Evolutionary conservation across 345 rosid species (phyloP).

Genomic region (Adansonia digitata): DNA sequence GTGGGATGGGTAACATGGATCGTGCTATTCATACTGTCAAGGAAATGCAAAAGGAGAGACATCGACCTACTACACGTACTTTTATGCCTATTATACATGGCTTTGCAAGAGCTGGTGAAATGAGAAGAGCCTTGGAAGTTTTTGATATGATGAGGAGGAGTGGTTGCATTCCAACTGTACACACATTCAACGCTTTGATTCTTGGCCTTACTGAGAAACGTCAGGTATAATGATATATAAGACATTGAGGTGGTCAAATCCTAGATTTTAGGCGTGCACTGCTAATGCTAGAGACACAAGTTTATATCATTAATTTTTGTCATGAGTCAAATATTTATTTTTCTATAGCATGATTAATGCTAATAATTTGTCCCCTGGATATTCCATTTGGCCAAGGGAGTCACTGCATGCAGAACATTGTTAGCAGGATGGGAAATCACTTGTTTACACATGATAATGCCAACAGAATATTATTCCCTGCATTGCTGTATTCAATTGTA

Average conservation of each 20-base stretch:
- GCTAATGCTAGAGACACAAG: neutral
- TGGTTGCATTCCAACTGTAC: slow-evolving; percentile 91
- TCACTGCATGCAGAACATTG: neutral
- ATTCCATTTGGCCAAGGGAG: neutral
- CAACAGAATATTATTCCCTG: neutral
- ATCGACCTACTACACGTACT: slow-evolving; percentile 73
- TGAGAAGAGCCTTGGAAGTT: slow-evolving; percentile 69
- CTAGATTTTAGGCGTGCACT: neutral
- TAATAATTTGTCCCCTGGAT: neutral
- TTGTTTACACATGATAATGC: neutral
- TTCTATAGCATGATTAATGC: neutral
- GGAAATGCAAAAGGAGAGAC: slow-evolving; percentile 84
- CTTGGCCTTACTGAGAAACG: slow-evolving; percentile 88
- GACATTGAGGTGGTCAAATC: neutral
- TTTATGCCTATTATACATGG: slow-evolving; percentile 90
- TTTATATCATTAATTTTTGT: neutral
- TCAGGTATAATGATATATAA: slow-evolving; percentile 44
- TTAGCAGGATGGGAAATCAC: neutral
- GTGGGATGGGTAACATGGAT: slow-evolving; percentile 98
- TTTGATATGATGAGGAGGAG: slow-evolving; percentile 89
- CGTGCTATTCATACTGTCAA: slow-evolving; percentile 79
- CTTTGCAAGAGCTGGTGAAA: slow-evolving; percentile 77
- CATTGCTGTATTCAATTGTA: neutral
- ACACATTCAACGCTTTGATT: slow-evolving; percentile 85
- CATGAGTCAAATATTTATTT: neutral